These are phyloP conservation scores for Sextonia rubra DNA, from an alignment of 164 flowering plant genomes.

Conservation along the genomic window DNA sequence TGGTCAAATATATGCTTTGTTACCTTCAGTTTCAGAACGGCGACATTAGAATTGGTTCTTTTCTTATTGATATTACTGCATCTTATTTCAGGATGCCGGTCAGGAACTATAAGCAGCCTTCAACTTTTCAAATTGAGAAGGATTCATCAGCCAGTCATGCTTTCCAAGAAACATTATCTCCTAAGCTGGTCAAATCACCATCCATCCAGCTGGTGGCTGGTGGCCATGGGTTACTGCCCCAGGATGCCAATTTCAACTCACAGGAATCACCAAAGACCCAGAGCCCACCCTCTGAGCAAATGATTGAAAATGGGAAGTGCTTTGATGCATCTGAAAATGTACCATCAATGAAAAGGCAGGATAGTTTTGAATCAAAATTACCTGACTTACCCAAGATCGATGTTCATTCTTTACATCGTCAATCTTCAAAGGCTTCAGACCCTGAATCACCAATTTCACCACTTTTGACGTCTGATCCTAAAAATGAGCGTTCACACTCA, in stretches of 20 bases:
- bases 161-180: conserved; percentile 83
- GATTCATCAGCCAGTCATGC: conserved; percentile 73
- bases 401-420: conserved; percentile 49
- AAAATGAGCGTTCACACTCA: conserved; percentile 94
- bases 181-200: conserved; percentile 79
- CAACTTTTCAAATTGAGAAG: conserved; percentile 77
- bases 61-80: neutral
- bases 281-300: conserved; percentile 78
- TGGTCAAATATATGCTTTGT: no score
- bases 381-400: conserved; percentile 90
- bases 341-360: conserved; percentile 78
- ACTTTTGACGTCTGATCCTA: conserved; percentile 87
- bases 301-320: conserved; percentile 61
- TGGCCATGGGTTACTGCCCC: conserved; percentile 37
- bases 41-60: no score
- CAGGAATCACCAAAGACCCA: conserved; percentile 69
- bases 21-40: no score
- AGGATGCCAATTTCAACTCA: conserved; percentile 45
- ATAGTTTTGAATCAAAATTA: conserved; percentile 90
- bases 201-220: conserved; percentile 80
- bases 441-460: conserved; percentile 99
- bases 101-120: conserved; percentile 55
- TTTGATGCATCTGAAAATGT: conserved; percentile 59
- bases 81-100: conserved; percentile 61
- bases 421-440: conserved; percentile 64